Evolutionary conservation across 2,329 filamentous ascomycete genomes (phyloP), one percentile per base, ranked within the genome.

Genomic region (Fusarium tuaranense): DNA sequence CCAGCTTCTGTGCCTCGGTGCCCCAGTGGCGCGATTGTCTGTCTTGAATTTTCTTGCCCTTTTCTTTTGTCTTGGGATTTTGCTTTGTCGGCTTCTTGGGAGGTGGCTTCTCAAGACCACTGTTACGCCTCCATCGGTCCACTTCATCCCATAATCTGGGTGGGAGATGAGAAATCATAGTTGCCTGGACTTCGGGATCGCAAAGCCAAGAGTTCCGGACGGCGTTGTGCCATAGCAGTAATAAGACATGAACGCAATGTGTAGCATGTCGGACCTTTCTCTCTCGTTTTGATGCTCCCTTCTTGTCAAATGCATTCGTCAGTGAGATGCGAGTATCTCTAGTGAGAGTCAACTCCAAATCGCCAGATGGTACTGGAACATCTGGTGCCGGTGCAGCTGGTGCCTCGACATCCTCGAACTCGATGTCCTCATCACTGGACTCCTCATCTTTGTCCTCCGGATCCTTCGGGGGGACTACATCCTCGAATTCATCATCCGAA

Each of bases 161-260:
- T 0, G 93, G 88, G 8, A 98, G 78, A 67, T 94, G 92, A n/a
- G 91, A 90, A 5, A 97, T 87, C 80, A 98, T 87, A 18, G 92
- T 93, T 13, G 91, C 90, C 71, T 97, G 94, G 0, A 97, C 87
- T 71, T 93, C 90, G 5, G 88, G 82, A 77, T 98, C 94, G 76
- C 94, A 94, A 22, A 95, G 84, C 92, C 96, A 98, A 0, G 90
- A 87, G 81, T 98, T 98, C 48, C 94, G 91, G 16, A 97, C 83
- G 0, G 94, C 90, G 80, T 98, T 98, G 81, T 98, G 95, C 88
- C 93, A 98, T 69, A 99, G 88, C 18, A 99, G 86, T 63, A 92
- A 90, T 80, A 97, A 92, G 2, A 98, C 95, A 82, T 99, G 97
- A 76, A 98, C 88, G 76, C 94, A 94, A 82, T 99, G 97, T 1